These are phyloP conservation scores for Rhododendron ovatum DNA, from an alignment of 148 eudicot genomes.

Conservation along the genomic window DNA sequence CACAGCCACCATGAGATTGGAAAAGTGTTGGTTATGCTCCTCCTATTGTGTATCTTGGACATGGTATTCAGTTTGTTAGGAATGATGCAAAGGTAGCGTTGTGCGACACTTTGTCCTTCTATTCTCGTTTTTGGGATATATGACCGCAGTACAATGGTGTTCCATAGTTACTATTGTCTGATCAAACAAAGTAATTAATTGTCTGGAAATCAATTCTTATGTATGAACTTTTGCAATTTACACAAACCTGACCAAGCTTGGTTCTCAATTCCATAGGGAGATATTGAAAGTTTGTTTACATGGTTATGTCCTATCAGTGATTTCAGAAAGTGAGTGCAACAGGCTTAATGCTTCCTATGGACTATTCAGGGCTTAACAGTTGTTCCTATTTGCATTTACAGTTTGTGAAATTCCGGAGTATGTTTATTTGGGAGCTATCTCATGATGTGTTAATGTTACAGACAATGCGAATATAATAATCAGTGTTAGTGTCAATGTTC, in stretches of 20 bases:
- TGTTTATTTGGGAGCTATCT: background rate
- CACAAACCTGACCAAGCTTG: background rate
- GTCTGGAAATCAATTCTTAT: background rate
- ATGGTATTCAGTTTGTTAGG: constrained; percentile 85
- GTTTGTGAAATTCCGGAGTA: background rate
- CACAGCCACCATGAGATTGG: constrained; percentile 62
- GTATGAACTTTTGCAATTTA: background rate
- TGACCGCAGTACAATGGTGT: background rate
- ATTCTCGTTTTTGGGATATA: background rate
- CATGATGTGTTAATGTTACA: background rate
- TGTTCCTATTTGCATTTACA: background rate
- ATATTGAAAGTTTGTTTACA: background rate
- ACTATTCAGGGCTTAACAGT: background rate
- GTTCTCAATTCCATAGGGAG: background rate
- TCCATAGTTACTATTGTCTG: background rate
- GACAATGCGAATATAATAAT: background rate
- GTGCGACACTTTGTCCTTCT: background rate
- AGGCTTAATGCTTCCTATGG: background rate
- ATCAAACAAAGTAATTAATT: background rate
- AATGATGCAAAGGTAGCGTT: constrained; percentile 77
- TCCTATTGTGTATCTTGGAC: constrained; percentile 87
- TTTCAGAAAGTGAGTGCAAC: background rate
- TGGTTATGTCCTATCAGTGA: background rate
- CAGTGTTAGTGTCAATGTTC: background rate
- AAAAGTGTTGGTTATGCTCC: constrained; percentile 94